A percentile compares a stretch with the other conserved stretches of the same genome.
Evolutionary conservation across 2,329 filamentous ascomycete genomes (phyloP).

Genomic region (Tolypocladium amazonense): DNA sequence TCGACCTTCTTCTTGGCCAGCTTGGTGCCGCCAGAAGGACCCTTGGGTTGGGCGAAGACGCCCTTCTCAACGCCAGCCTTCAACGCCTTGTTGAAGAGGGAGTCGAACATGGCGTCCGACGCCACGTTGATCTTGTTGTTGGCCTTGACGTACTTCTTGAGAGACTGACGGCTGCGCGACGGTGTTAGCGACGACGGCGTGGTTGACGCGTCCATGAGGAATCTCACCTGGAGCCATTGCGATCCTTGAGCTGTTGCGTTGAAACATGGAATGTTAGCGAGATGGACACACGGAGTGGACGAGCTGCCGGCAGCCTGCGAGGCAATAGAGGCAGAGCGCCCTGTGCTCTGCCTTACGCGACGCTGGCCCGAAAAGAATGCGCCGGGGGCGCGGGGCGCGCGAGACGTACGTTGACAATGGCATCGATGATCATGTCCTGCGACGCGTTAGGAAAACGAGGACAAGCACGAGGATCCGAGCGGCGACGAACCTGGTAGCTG

Average conservation of each 20-base stretch:
- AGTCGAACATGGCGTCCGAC: constrained; percentile 48
- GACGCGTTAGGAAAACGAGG: constrained; percentile 12
- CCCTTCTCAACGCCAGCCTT: constrained; percentile 76
- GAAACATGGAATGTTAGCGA: constrained; percentile 26
- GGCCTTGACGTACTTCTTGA: constrained; percentile 51
- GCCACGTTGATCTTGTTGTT: constrained; percentile 38
- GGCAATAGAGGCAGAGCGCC: background rate
- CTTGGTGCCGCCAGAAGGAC: constrained; percentile 84
- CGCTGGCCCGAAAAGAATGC: constrained; percentile 18
- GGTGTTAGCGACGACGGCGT: constrained; percentile 4
- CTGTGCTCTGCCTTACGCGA: background rate
- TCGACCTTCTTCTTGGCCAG: constrained; percentile 64
- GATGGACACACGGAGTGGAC: background rate
- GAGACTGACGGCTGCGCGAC: constrained; percentile 39
- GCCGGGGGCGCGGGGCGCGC: constrained; percentile 21
- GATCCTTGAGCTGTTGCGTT: constrained; percentile 45
- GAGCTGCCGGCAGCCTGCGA: background rate
- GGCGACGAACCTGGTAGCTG: constrained; percentile 46
- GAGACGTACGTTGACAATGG: constrained; percentile 47
- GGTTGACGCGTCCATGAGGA: background rate
- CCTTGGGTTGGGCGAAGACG: constrained; percentile 83
- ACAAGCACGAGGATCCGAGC: background rate
- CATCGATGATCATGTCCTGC: constrained; percentile 54
- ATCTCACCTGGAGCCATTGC: constrained; percentile 41
- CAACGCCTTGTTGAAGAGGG: constrained; percentile 79